These are phyloP conservation scores for Umbelopsis vinacea DNA, from an alignment of 192 early-diverging fungal species.

Conservation along the genomic window DNA sequence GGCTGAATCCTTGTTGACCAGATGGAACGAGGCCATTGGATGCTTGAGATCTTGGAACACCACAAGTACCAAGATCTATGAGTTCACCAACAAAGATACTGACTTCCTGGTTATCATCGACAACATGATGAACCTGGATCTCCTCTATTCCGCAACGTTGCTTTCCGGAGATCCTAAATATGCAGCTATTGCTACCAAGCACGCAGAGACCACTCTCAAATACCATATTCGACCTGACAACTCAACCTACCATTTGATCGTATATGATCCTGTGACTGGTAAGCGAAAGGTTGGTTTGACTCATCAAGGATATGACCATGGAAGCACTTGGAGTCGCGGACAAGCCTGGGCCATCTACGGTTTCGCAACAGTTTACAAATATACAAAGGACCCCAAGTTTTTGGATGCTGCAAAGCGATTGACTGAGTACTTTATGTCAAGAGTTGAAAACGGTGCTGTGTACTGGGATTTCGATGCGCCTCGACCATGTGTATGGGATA, in stretches of 20 bases:
- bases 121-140: conserved; percentile 34
- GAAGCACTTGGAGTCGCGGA: conserved; percentile 33
- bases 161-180: conserved; percentile 23
- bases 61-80: conserved; percentile 16
- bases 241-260: conserved; percentile 30
- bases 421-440: conserved; percentile 24
- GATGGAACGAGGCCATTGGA: conserved; percentile 21
- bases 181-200: conserved; percentile 22
- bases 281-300: conserved; percentile 10
- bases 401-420: conserved; percentile 18
- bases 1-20: conserved; percentile 23
- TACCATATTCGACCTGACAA: conserved; percentile 19
- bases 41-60: conserved; percentile 26
- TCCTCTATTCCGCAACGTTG: conserved; percentile 24
- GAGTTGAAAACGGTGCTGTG: conserved; percentile 21
- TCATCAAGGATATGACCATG: conserved; percentile 18
- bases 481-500: conserved; percentile 26
- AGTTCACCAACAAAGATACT: conserved; percentile 17
- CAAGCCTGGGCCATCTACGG: conserved; percentile 29
- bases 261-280: conserved; percentile 23
- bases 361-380: conserved; percentile 28
- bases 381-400: conserved; percentile 27
- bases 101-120: conserved; percentile 29
- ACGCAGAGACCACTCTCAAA: conserved; percentile 28
- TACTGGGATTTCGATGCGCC: conserved; percentile 34